Base-by-base conservation (phyloP, 1,139 yeast species). In the Saccharomyces hybrid region DNA sequence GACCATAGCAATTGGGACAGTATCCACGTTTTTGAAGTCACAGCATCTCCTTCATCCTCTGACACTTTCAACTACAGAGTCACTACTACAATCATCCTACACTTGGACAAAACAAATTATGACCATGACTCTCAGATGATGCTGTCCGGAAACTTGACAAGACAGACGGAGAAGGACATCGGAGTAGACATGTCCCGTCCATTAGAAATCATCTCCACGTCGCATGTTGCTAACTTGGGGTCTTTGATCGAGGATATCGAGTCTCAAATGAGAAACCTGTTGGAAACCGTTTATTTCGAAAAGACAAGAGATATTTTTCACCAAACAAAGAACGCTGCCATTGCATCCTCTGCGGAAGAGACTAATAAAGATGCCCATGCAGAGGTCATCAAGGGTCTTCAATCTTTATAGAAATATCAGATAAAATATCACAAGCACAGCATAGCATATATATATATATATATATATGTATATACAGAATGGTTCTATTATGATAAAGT, bases 241-340 rank as follows among this genome's bases (percentile, higher is more conserved):
- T 77, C 86, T 1, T 71, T 91, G 65, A 80, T 93, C 28, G 99
- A 93, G 71, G 96, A 89, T 61, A 79, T 89, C 52, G 99, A 93
- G 72, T 83, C 87, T 61, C 89, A 86, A 69, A 77, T 93, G 74
- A 81, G 99, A 71, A 88, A 87, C 65, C 76, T 88, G 73, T 78
- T 93, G 59, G 96, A 91, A 69, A 96, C 89, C 60, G 98, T 93
- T 28, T 93, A 93, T 70, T 93, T 93, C 68, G 98, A 95, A 66
- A 93, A 93, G 74, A 88, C 96, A 41, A 84, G 88, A 67, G 97
- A 91, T 67, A 84, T 91, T 52, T 67, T 65, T 58, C 70, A 67
- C 53, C 66, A 63, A 50, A 59, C 62, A 1, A 64, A 62, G 52
- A 61, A 61, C 25, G 42, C 28, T 20, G 23, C 34, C 50, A 55